Percentiles rank a stretch among this genome's conserved stretches.
Conservation (phyloP, 2,329 filamentous ascomycete genomes). For the Neopestalotiopsis sp. region DNA sequence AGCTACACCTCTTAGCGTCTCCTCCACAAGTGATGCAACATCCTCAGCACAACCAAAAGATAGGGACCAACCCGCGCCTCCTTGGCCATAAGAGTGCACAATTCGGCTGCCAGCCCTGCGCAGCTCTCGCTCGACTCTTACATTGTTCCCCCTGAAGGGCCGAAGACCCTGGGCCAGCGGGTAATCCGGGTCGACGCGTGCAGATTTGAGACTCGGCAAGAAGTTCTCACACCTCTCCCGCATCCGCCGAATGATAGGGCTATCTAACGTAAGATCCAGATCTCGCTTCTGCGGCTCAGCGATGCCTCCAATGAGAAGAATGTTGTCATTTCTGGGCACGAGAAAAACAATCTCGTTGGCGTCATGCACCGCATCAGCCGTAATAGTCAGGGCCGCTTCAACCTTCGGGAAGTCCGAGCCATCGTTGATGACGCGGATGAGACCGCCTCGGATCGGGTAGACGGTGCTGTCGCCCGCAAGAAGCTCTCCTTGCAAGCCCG, state of each 20-base stretch:
- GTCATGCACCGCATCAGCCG: conserved; percentile 42
- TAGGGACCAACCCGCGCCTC: conserved; percentile 49
- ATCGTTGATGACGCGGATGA: conserved; percentile 52
- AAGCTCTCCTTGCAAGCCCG: conserved; percentile 43
- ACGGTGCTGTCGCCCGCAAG: conserved; percentile 44
- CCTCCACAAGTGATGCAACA: conserved; percentile 40
- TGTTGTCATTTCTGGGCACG: conserved; percentile 50
- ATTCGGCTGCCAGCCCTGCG: conserved; percentile 40
- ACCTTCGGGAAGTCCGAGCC: conserved; percentile 48
- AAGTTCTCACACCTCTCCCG: conserved; percentile 48
- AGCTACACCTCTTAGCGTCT: conserved; percentile 36
- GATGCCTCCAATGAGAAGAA: conserved; percentile 47
- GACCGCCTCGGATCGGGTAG: conserved; percentile 49
- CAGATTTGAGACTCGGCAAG: conserved; percentile 45
- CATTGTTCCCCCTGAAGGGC: conserved; percentile 45
- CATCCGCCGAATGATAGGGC: conserved; percentile 47
- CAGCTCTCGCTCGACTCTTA: conserved; percentile 49
- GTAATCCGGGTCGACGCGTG: conserved; percentile 45
- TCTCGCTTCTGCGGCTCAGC: conserved; percentile 42
- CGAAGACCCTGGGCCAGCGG: conserved; percentile 49
- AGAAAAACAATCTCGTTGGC: conserved; percentile 48
- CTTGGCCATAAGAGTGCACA: conserved; percentile 51
- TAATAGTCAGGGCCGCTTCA: conserved; percentile 45
- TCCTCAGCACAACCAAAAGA: conserved; percentile 46
- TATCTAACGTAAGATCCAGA: conserved; percentile 45